Evolutionary conservation across 1,139 yeast species (phyloP).

Genomic region (Debaryomyces fabryi): DNA sequence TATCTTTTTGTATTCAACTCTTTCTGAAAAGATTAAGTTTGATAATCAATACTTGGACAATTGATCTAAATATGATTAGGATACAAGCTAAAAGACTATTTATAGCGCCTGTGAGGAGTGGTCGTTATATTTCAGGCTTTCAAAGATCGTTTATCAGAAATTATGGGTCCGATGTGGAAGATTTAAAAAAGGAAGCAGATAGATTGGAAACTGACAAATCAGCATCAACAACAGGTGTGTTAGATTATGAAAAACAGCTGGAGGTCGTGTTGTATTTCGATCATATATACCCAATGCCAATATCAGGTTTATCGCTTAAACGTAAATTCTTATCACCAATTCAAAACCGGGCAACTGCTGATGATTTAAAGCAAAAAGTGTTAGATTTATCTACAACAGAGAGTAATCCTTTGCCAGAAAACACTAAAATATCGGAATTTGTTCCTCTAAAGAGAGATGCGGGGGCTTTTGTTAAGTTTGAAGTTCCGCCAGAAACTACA

Average conservation of each 20-base stretch:
- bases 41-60: not conserved
- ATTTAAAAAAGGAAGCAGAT: constrained; percentile 37
- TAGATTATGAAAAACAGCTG: constrained; percentile 32
- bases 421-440: constrained; percentile 39
- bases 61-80: not conserved
- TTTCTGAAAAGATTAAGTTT: not conserved
- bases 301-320: constrained; percentile 25
- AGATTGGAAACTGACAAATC: constrained; percentile 36
- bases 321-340: constrained; percentile 25
- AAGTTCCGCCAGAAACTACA: constrained; percentile 54
- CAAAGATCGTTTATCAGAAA: constrained; percentile 13
- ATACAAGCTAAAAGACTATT: constrained; percentile 1
- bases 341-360: constrained; percentile 13
- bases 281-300: constrained; percentile 36
- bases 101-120: not conserved
- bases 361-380: constrained; percentile 26
- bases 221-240: constrained; percentile 48
- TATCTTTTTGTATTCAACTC: not conserved
- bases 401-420: constrained; percentile 34
- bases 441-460: constrained; percentile 83
- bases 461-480: constrained; percentile 85
- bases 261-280: constrained; percentile 45
- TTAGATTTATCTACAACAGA: constrained; percentile 22
- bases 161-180: constrained; percentile 33
- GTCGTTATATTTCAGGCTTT: not conserved